Evolutionary conservation across 306 rosid genomes (phyloP).

Genomic region (Vigna hirtella): DNA sequence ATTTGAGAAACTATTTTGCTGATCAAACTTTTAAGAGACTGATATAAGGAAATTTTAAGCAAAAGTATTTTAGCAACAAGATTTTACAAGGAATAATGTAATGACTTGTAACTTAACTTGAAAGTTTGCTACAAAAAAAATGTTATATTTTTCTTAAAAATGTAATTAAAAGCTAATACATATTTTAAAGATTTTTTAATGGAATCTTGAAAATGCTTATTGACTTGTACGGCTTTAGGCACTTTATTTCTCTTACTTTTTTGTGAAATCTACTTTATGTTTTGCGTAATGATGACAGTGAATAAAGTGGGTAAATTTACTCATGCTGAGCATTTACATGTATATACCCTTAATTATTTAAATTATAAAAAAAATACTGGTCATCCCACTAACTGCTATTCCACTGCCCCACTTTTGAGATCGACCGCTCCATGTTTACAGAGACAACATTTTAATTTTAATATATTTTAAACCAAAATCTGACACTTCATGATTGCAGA

Average conservation of each 20-base stretch:
- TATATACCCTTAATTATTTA: neutral
- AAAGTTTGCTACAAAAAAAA: neutral
- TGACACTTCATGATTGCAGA: neutral
- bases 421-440: neutral
- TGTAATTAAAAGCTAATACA: neutral
- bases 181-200: neutral
- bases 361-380: neutral
- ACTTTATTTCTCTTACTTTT: neutral
- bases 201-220: neutral
- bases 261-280: neutral
- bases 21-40: neutral
- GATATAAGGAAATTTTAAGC: neutral
- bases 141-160: neutral
- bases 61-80: neutral
- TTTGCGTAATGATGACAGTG: neutral
- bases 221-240: neutral
- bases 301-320: neutral
- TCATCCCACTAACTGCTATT: neutral
- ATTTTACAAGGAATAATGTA: neutral
- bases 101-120: neutral
- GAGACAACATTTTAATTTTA: neutral
- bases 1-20: neutral
- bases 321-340: neutral
- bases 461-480: conserved; percentile 7
- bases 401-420: neutral